Percentiles rank a stretch among this genome's conserved stretches.
These are phyloP conservation scores for Echinosophora koreensis DNA, from an alignment of 306 rosid species.

Conservation along the genomic window DNA sequence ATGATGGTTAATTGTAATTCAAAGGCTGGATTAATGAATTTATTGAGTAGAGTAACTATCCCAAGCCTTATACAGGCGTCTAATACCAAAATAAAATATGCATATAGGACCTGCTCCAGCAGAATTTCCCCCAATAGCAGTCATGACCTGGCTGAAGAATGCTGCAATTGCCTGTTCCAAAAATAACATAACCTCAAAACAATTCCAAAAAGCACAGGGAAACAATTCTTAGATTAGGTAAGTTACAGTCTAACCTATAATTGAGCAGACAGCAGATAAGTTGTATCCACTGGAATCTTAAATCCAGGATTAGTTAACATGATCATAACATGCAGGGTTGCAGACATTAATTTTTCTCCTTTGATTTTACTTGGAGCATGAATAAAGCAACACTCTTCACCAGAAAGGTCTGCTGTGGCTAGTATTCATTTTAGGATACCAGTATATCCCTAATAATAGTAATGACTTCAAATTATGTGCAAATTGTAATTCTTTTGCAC, in stretches of 20 bases:
- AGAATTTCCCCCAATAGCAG: conserved; percentile 85
- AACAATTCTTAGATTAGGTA: conserved; percentile 21
- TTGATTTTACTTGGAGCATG: not conserved
- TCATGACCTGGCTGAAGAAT: conserved; percentile 82
- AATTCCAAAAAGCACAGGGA: conserved; percentile 24
- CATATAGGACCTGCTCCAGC: conserved; percentile 66
- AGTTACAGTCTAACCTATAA: conserved; percentile 16
- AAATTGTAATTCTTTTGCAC: conserved; percentile 20
- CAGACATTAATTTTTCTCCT: not conserved
- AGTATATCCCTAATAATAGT: conserved; percentile 1
- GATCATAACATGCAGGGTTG: conserved; percentile 18
- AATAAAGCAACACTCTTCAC: not conserved
- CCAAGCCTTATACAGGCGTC: conserved; percentile 11
- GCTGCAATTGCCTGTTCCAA: conserved; percentile 73
- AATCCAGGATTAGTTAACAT: not conserved
- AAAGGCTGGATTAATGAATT: not conserved
- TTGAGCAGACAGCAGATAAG: not conserved
- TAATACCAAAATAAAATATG: conserved; percentile 26
- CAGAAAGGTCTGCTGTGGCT: not conserved
- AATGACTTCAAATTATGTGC: not conserved
- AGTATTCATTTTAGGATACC: not conserved
- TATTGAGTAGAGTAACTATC: conserved; percentile 8
- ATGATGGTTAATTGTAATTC: not conserved
- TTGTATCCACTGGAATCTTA: conserved; percentile 8
- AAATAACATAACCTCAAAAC: conserved; percentile 39